Evolutionary conservation across 257 asterid genomes (phyloP), one percentile per base, ranked within the genome.

Genomic region (Agastache rugosa): DNA sequence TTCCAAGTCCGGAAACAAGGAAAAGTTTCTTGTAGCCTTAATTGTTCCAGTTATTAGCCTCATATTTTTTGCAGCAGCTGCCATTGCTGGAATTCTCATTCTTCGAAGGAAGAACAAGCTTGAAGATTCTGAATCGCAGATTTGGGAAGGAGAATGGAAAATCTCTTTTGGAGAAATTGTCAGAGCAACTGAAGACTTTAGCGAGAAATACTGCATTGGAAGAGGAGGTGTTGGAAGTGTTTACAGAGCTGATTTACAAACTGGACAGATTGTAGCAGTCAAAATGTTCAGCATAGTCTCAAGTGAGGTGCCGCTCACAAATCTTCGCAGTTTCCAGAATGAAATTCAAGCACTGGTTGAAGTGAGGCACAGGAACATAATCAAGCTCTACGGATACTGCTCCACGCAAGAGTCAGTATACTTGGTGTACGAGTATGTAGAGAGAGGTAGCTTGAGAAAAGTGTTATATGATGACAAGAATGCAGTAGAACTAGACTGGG

Each of bases 191-290:
- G 87, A 85, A 66, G 76, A 79, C 66, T 93, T 93, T 69, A 45
- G 66, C 17, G 96, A 86, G 62, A 85, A 60, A 54, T 82, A 78
- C 79, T 88, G 91, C 85, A 88, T 93, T 51, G 98, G 98, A 61
- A 80, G 80, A 69, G 98, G 98, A 75, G 98, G 98, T 58, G 83
- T 86, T 65, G 97, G 97, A 60, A 85, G 81, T 55, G 96, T 91
- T 17, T 93, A 89, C 29, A 89, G 80, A 81, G 97, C 96, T 65
- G 89, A 72, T 71, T 53, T 91, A 64, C 71, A 77, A 37, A 82
- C 71, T 37, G 91, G 96, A 23, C 93, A 81, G 53, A 69, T 67
- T n/a, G 88, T 93, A 74, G 98, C 98, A 27, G 91, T 93, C 61
- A 93, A 93, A 79, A 81, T 80, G 81, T 89, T 89, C 66, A 63